Conservation (phyloP, 257 asterid species). For the Gentiana dahurica region DNA sequence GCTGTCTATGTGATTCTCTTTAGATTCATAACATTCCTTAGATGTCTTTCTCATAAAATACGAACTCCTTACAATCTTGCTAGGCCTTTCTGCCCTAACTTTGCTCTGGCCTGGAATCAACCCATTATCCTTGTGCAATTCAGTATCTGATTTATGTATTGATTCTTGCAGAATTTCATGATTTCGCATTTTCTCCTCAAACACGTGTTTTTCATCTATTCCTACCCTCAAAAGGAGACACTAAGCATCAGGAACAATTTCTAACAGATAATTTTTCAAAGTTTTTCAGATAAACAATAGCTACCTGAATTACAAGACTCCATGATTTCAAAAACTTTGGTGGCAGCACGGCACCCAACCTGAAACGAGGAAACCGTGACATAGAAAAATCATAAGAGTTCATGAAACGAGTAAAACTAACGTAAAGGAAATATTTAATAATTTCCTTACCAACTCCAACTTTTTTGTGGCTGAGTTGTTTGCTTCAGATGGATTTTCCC, state of each 20-base stretch:
- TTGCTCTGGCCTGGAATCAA: conserved; percentile 19
- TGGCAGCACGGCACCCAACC: conserved; percentile 23
- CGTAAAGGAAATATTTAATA: not conserved
- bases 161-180: conserved; percentile 21
- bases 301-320: conserved; percentile 37
- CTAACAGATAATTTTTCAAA: not conserved
- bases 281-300: not conserved
- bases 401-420: no score
- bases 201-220: conserved; percentile 14
- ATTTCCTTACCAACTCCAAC: conserved; percentile 15
- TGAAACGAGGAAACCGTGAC: conserved; percentile 8
- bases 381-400: no score
- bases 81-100: conserved; percentile 10
- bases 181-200: conserved; percentile 11
- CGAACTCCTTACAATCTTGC: conserved; percentile 21
- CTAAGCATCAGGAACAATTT: not conserved
- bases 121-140: conserved; percentile 36
- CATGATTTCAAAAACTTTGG: conserved; percentile 18
- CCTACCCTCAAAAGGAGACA: conserved; percentile 16
- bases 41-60: conserved; percentile 18
- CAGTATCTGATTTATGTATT: conserved; percentile 51
- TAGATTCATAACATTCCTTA: conserved; percentile 9
- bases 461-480: conserved; percentile 12
- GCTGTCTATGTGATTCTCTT: conserved; percentile 10
- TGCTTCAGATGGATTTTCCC: conserved; percentile 20